Base-by-base conservation (phyloP, 805 yeast genomes). In the Barnettozyma sp. region DNA sequence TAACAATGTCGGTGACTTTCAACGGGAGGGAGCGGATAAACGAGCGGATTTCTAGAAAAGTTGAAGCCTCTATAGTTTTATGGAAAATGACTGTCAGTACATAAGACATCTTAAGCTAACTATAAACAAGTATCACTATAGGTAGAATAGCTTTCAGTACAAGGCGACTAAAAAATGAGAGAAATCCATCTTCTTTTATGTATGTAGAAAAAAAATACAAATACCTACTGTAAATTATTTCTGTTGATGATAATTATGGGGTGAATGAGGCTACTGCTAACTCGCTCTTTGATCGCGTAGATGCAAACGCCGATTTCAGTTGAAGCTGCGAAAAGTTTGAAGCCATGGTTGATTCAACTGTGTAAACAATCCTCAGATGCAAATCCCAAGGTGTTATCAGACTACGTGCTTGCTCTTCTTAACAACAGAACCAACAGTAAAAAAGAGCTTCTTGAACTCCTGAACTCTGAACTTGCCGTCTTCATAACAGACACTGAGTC, bases 401-500 rank as follows among this genome's bases (percentile, higher is more conserved):
- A 69, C 31, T 70, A 67, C 44, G 64, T 68, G 14, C 25, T 66
- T 19, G 69, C 71, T 1, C 48, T 70, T 22, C 47, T 70, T 19
- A 45, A 59, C 26, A 58, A 66, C 42, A 61, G 59, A 15, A 50
- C 58, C 22, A 48, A 64, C 8, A 56, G 46, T 5, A 58, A 43
- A n/a, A n/a, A n/a, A 1, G 65, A 63, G 44, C 49, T 65, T 30
- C 37, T 49, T 13, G 48, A 48, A 25, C 40, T 58, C 35, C 52
- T 68, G 34, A 33, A 49, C 15, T 41, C 49, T 1, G 65, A 68
- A 35, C 55, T 69, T 33, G 51, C 45, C 12, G 74, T 68, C 42
- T 66, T 70, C 30, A 43, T 66, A 16, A 57, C 51, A 1, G 33
- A 52, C 20, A 54, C 64, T 6, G 46, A 39, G 5, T 16, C 21